phyloP scores from a whole-genome alignment of 176 grass and related monocot species.

The Phragmites australis region DNA sequence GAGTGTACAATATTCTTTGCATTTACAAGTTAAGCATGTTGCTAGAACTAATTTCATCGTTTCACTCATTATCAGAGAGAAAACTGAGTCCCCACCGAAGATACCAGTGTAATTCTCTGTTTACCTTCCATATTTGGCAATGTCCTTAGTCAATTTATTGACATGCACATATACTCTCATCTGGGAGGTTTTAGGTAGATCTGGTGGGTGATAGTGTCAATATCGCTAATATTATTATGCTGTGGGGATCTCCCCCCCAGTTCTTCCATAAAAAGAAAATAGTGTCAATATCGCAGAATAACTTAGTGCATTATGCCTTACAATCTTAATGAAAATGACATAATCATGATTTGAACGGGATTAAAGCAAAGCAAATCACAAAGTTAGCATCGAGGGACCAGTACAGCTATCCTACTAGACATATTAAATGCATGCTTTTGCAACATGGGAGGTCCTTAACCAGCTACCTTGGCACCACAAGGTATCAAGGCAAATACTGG shows the following conservation, averaged over 20 bases:
- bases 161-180: slow-evolving; percentile 45
- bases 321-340: slow-evolving; percentile 45
- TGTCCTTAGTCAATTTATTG: slow-evolving; percentile 44
- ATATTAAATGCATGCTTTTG: slow-evolving; percentile 79
- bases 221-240: too few species aligned
- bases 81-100: slow-evolving; percentile 10
- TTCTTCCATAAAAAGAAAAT: too few species aligned
- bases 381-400: slow-evolving; percentile 58
- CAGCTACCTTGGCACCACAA: slow-evolving; percentile 48
- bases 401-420: slow-evolving; percentile 60
- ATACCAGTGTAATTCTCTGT: too few species aligned
- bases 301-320: slow-evolving; percentile 50
- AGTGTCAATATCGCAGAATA: slow-evolving; percentile 21
- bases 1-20: neutral
- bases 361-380: slow-evolving; percentile 51
- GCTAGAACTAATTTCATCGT: neutral
- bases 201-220: slow-evolving; percentile 11
- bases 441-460: slow-evolving; percentile 63
- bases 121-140: neutral
- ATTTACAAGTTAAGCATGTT: neutral
- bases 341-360: slow-evolving; percentile 34
- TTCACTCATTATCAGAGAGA: slow-evolving; percentile 5
- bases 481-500: slow-evolving; percentile 34
- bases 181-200: slow-evolving; percentile 66
- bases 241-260: too few species aligned